These are phyloP conservation scores for Puccinia polysora DNA, from an alignment of 1,284 basidiomycete genomes.

Conservation along the genomic window DNA sequence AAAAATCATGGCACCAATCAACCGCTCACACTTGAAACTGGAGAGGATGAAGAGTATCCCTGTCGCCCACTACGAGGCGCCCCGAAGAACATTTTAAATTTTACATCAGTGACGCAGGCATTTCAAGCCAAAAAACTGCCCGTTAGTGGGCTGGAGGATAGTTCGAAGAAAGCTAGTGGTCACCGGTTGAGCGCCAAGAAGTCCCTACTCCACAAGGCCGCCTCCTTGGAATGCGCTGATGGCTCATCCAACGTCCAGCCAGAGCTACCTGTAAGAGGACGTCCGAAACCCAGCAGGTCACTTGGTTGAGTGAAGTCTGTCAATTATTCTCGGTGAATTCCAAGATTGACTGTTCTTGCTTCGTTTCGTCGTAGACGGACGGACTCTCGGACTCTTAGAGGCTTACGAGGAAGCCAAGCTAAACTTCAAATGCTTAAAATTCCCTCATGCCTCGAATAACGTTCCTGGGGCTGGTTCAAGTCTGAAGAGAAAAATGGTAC, in stretches of 20 bases:
- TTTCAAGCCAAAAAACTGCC: no score
- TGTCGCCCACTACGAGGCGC: no score
- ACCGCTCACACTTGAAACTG: no score
- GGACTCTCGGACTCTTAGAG: neutral
- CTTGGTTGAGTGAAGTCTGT: slow-evolving; percentile 10
- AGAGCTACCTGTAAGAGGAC: slow-evolving; percentile 11
- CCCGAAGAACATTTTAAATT: no score
- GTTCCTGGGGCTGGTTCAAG: neutral
- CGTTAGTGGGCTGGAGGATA: no score
- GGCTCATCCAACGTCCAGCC: slow-evolving; percentile 6
- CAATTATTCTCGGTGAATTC: neutral
- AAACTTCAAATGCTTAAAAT: slow-evolving; percentile 6
- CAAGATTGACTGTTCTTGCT: neutral
- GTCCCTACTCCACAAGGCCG: neutral
- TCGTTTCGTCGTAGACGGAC: neutral
- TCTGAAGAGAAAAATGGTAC: neutral
- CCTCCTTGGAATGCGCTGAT: slow-evolving; percentile 10
- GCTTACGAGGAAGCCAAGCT: slow-evolving; percentile 8
- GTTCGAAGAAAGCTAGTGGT: neutral
- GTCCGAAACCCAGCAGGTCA: slow-evolving; percentile 7
- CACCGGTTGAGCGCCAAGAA: neutral
- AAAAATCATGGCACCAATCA: no score
- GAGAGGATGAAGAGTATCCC: no score
- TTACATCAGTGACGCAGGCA: no score
- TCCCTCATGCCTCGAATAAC: neutral